These are phyloP conservation scores for Talaromyces sp. DNA, from an alignment of 2,329 filamentous ascomycete species.

Conservation along the genomic window DNA sequence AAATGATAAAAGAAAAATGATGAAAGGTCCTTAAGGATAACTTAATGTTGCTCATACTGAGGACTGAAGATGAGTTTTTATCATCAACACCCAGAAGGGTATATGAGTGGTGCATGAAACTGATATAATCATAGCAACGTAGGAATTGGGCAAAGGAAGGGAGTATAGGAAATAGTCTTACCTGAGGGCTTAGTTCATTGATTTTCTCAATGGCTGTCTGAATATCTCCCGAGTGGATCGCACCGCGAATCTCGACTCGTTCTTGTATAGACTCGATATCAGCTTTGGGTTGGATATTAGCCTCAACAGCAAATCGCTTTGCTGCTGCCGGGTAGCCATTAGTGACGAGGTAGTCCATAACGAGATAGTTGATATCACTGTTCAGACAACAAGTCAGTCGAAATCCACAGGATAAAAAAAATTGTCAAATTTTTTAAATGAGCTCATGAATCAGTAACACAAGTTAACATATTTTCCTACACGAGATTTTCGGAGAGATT, in stretches of 20 bases:
- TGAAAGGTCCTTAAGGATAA: not conserved
- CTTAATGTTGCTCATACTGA: constrained; percentile 69
- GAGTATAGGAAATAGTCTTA: constrained; percentile 49
- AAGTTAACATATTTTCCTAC: constrained; percentile 86
- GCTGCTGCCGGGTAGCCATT: constrained; percentile 93
- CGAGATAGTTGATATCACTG: constrained; percentile 91
- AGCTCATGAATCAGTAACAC: constrained; percentile 59
- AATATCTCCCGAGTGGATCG: constrained; percentile 82
- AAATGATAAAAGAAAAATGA: not conserved
- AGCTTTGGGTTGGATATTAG: constrained; percentile 74
- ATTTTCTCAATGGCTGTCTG: constrained; percentile 79
- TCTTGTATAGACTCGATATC: constrained; percentile 70
- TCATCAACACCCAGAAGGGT: constrained; percentile 85
- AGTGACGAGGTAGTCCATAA: constrained; percentile 95
- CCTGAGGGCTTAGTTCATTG: constrained; percentile 87
- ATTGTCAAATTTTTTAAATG: not conserved
- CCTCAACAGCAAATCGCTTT: constrained; percentile 88
- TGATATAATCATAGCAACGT: constrained; percentile 83
- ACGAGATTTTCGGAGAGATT: constrained; percentile 99
- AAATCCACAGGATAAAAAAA: not conserved
- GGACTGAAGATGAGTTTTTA: constrained; percentile 71
- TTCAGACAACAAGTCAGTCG: constrained; percentile 28
- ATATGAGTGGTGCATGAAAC: constrained; percentile 99
- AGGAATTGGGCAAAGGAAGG: constrained; percentile 10
- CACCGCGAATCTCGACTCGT: constrained; percentile 77